Conservation (phyloP, 768 basidiomycete genomes). For the Boletus patriciae region DNA sequence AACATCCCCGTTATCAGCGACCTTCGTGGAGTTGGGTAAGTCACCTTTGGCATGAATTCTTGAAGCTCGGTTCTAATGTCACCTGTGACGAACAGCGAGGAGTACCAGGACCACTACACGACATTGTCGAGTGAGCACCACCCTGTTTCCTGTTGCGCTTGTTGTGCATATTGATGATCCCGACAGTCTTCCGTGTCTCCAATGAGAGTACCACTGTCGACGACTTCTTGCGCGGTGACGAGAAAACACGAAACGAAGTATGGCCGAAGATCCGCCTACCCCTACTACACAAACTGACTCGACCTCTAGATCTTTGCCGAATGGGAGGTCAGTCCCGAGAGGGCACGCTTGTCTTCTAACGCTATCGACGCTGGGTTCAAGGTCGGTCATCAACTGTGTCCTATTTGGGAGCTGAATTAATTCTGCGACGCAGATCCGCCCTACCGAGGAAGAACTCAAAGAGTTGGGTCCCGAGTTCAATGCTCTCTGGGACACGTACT, state of each 20-base stretch:
- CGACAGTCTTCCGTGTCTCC: slow-evolving; percentile 63
- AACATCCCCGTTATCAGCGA: slow-evolving; percentile 65
- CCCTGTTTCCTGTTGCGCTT: neutral
- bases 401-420: neutral
- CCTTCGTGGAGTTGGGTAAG: slow-evolving; percentile 68
- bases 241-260: slow-evolving; percentile 56
- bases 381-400: slow-evolving; percentile 32
- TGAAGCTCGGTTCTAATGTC: neutral
- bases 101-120: slow-evolving; percentile 77
- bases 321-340: slow-evolving; percentile 68
- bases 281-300: neutral
- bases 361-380: slow-evolving; percentile 77
- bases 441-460: slow-evolving; percentile 65
- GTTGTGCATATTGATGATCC: neutral
- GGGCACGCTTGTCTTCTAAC: slow-evolving; percentile 67
- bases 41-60: neutral
- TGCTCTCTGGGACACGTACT: slow-evolving; percentile 64
- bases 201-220: slow-evolving; percentile 63
- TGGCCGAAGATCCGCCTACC: neutral
- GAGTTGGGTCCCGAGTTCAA: slow-evolving; percentile 81
- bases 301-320: slow-evolving; percentile 50
- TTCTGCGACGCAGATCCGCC: slow-evolving; percentile 52
- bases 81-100: slow-evolving; percentile 42
- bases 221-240: slow-evolving; percentile 69
- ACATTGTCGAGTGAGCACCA: slow-evolving; percentile 54